Evolutionary conservation across 352 stramenopile species (phyloP).

Genomic region (Globisporangium iwayamae): DNA sequence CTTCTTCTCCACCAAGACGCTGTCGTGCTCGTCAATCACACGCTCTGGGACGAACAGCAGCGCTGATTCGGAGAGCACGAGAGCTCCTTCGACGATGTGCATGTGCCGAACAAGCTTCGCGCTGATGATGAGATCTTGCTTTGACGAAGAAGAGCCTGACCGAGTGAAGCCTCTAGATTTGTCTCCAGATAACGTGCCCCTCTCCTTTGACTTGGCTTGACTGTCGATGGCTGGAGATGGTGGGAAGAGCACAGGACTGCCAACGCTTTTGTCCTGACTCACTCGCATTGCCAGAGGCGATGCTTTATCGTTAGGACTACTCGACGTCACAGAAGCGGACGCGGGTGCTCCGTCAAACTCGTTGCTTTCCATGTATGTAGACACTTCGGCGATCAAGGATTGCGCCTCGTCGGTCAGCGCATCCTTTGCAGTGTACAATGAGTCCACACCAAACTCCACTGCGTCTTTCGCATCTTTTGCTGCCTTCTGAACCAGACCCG

Average conservation of each 20-base stretch:
- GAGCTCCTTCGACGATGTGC: slow-evolving; percentile 62
- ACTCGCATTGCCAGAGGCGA: neutral
- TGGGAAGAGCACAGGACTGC: neutral
- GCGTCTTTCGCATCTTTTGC: slow-evolving; percentile 74
- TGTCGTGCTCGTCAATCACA: slow-evolving; percentile 76
- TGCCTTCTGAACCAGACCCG: slow-evolving; percentile 65
- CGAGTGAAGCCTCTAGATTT: neutral
- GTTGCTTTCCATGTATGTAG: slow-evolving; percentile 44
- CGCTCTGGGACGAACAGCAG: slow-evolving; percentile 63
- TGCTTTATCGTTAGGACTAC: slow-evolving; percentile 1
- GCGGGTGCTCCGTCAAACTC: neutral
- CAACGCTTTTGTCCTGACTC: neutral
- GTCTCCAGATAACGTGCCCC: neutral
- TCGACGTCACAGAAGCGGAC: neutral
- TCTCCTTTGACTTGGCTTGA: neutral
- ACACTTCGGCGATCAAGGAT: slow-evolving; percentile 57
- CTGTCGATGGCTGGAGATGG: neutral
- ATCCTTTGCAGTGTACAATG: slow-evolving; percentile 70
- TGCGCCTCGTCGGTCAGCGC: slow-evolving; percentile 64
- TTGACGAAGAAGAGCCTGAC: slow-evolving; percentile 13
- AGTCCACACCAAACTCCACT: slow-evolving; percentile 69
- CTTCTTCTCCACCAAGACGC: slow-evolving; percentile 50
- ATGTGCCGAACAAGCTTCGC: slow-evolving; percentile 75
- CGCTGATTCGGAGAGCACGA: slow-evolving; percentile 47
- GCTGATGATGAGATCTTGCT: slow-evolving; percentile 32